Evolutionary conservation across 2,329 filamentous ascomycete genomes (phyloP).

Genomic region (Epicoccum sorghinum): DNA sequence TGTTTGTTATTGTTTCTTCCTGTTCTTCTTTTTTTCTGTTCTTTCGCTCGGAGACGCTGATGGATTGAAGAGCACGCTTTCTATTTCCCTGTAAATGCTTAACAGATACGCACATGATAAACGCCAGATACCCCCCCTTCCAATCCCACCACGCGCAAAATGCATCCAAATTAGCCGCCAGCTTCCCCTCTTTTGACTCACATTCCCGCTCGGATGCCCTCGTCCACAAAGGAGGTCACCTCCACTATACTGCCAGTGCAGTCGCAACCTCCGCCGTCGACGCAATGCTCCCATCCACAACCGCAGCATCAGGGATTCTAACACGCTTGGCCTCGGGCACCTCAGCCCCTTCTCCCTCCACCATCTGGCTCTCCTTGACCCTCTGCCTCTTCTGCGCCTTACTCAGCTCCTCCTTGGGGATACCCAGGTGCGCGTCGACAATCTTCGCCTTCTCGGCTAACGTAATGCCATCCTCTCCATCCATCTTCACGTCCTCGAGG

Average conservation of each 20-base stretch:
- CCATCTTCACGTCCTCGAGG: constrained; percentile 60
- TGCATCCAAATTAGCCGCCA: neutral
- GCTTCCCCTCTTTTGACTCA: no score
- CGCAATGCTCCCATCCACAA: constrained; percentile 7
- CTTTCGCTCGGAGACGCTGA: neutral
- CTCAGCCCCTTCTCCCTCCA: constrained; percentile 13
- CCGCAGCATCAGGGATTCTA: constrained; percentile 28
- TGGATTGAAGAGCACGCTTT: neutral
- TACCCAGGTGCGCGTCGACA: constrained; percentile 67
- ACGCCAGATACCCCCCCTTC: constrained; percentile 3
- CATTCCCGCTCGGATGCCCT: no score
- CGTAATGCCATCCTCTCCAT: constrained; percentile 51
- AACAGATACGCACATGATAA: constrained; percentile 5
- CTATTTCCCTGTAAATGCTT: constrained; percentile 24
- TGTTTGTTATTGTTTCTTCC: no score
- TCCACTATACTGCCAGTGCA: no score
- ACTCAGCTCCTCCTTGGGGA: constrained; percentile 59
- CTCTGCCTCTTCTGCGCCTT: constrained; percentile 55
- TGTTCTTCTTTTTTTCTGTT: no score
- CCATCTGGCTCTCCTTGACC: constrained; percentile 30
- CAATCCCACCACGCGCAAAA: constrained; percentile 15
- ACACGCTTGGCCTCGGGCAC: constrained; percentile 34
- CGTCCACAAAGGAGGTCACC: no score
- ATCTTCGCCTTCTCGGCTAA: constrained; percentile 67
- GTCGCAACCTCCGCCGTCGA: constrained; percentile 22